Evolutionary conservation across 768 basidiomycete species (phyloP).

Genomic region (Calvatia gigantea): DNA sequence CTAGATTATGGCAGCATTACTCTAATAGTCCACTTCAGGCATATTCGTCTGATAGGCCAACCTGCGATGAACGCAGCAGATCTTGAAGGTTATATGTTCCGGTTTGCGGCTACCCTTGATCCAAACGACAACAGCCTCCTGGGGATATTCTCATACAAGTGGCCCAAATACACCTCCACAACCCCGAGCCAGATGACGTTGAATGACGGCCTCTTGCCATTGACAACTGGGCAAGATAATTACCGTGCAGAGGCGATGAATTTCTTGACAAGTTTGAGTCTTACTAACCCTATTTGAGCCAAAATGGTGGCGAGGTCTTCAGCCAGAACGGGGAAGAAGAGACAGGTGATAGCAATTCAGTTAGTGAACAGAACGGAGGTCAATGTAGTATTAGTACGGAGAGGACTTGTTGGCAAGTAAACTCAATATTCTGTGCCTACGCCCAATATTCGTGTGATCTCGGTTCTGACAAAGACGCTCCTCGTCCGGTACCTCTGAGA

Average conservation of each 20-base stretch:
- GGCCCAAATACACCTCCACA: conserved; percentile 27
- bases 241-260: conserved; percentile 35
- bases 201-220: conserved; percentile 28
- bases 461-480: too few relatives aligned
- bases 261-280: conserved; percentile 28
- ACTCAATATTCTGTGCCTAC: too few relatives aligned
- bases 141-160: conserved; percentile 6
- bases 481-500: too few relatives aligned
- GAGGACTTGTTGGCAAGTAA: too few relatives aligned
- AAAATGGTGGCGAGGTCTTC: too few relatives aligned
- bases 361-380: too few relatives aligned
- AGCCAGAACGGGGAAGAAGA: too few relatives aligned
- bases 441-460: too few relatives aligned
- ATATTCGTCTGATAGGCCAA: too few relatives aligned
- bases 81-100: conserved; percentile 39
- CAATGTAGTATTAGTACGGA: too few relatives aligned
- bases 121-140: conserved; percentile 10
- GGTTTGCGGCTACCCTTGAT: conserved; percentile 34
- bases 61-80: conserved; percentile 32
- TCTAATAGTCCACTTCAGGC: conserved; percentile 24
- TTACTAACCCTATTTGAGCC: conserved; percentile 27
- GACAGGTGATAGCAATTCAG: too few relatives aligned
- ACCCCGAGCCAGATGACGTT: conserved; percentile 34
- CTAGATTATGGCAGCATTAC: not conserved
- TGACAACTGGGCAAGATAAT: conserved; percentile 34